Percentiles rank a stretch among this genome's conserved stretches.
These are phyloP conservation scores for Vitis riparia DNA, from an alignment of 164 flowering plant species.

Conservation along the genomic window DNA sequence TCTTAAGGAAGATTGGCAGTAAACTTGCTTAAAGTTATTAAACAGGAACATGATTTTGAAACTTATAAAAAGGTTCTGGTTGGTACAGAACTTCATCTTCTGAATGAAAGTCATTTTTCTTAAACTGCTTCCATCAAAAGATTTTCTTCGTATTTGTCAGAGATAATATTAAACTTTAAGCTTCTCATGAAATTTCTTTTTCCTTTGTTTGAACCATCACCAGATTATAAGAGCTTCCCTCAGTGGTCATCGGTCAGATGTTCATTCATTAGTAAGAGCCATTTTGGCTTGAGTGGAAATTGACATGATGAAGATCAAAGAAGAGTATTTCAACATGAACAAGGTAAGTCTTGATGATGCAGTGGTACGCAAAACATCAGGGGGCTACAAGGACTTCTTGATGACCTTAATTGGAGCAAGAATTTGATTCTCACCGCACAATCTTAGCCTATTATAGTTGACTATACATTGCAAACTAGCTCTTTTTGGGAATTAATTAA, in stretches of 20 bases:
- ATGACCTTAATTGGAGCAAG: slow-evolving; percentile 70
- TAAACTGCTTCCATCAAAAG: no score
- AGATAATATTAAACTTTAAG: no score
- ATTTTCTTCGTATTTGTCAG: no score
- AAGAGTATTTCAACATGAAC: slow-evolving; percentile 40
- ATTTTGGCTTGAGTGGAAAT: slow-evolving; percentile 72
- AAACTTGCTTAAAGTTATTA: no score
- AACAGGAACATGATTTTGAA: no score
- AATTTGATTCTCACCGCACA: slow-evolving; percentile 15
- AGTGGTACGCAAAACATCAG: slow-evolving; percentile 72
- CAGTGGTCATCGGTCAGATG: slow-evolving; percentile 74
- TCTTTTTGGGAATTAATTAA: no score
- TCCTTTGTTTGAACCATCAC: neutral
- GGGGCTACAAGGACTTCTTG: slow-evolving; percentile 67
- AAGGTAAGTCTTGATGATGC: slow-evolving; percentile 53
- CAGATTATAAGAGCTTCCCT: slow-evolving; percentile 60
- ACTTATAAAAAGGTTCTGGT: no score
- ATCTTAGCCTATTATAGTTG: no score
- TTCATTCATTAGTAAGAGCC: slow-evolving; percentile 65
- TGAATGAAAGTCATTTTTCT: no score
- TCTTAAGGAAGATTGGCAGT: no score
- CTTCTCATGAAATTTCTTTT: neutral
- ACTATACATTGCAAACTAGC: no score
- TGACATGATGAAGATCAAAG: slow-evolving; percentile 62
- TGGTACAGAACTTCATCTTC: no score